These are phyloP conservation scores for Crithidia acanthocephali DNA, from an alignment of 208 protist genomes.

Conservation along the genomic window DNA sequence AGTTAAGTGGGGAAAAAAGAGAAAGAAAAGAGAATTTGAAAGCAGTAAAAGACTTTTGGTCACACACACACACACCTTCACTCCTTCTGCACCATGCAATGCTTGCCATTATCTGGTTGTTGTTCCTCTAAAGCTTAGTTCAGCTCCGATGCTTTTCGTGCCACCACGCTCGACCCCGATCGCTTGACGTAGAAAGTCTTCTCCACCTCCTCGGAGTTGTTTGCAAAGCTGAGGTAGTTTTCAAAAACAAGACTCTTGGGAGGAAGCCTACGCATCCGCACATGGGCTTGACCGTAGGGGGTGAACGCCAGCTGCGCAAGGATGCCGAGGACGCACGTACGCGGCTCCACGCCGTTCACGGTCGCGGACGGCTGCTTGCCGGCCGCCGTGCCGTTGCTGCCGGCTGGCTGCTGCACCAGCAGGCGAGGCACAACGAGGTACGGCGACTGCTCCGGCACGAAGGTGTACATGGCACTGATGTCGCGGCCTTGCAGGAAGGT, in stretches of 20 bases:
- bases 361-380: slow-evolving; percentile 18
- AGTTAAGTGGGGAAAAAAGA: no score
- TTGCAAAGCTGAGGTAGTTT: slow-evolving; percentile 55
- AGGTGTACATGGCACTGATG: slow-evolving; percentile 57
- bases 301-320: slow-evolving; percentile 52
- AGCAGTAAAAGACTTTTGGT: no score
- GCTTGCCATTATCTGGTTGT: no score
- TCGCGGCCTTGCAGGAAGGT: slow-evolving; percentile 57
- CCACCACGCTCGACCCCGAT: slow-evolving; percentile 23
- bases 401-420: slow-evolving; percentile 24
- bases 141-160: slow-evolving; percentile 28
- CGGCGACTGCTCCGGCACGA: slow-evolving; percentile 51
- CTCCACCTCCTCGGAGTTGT: slow-evolving; percentile 37
- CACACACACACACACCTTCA: no score
- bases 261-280: slow-evolving; percentile 46
- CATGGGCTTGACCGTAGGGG: slow-evolving; percentile 38
- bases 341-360: slow-evolving; percentile 3
- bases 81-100: no score
- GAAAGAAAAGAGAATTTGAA: no score
- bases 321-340: slow-evolving; percentile 46
- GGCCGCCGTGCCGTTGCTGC: not conserved
- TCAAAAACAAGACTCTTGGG: slow-evolving; percentile 46
- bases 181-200: slow-evolving; percentile 39
- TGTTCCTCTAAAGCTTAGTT: no score
- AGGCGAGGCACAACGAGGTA: slow-evolving; percentile 57